These are phyloP conservation scores for Ophioceras dolichostomum DNA, from an alignment of 2,329 filamentous ascomycete genomes.

Conservation along the genomic window DNA sequence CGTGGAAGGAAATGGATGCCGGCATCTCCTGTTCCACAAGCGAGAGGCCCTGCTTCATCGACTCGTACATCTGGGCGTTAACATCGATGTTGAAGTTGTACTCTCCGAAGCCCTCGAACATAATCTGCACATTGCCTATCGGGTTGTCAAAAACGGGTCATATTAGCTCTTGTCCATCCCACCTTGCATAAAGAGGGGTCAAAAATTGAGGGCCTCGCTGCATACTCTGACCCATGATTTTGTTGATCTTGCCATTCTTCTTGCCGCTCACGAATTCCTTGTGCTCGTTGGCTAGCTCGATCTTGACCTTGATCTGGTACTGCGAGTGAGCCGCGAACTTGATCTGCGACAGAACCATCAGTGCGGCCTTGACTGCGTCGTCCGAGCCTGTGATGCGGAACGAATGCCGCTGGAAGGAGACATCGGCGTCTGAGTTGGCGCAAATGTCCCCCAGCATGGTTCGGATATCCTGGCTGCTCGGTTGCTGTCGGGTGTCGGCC, in stretches of 20 bases:
- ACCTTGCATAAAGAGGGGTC: too few relatives aligned
- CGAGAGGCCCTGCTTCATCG: conserved; percentile 82
- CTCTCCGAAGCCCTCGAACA: conserved; percentile 98
- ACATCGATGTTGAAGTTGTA: conserved; percentile 99
- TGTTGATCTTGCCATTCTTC: conserved; percentile 99
- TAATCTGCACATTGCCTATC: conserved; percentile 84
- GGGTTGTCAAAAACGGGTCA: too few relatives aligned
- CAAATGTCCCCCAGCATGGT: conserved; percentile 94
- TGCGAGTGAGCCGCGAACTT: conserved; percentile 77
- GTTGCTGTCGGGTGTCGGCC: conserved; percentile 49
- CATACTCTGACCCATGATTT: conserved; percentile 96
- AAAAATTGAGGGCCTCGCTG: conserved; percentile 4
- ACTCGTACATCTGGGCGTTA: conserved; percentile 81
- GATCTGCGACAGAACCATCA: conserved; percentile 86
- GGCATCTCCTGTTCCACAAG: conserved; percentile 99
- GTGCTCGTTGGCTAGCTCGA: conserved; percentile 97
- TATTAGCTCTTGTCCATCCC: too few relatives aligned
- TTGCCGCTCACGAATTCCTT: conserved; percentile 99
- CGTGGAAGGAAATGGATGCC: conserved; percentile 96
- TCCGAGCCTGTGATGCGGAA: conserved; percentile 94
- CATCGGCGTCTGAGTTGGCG: conserved; percentile 88
- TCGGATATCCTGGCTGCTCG: conserved; percentile 62
- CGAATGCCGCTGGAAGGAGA: conserved; percentile 86
- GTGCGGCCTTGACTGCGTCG: conserved; percentile 89
- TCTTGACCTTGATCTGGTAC: conserved; percentile 94